Base-by-base conservation (phyloP, 345 rosid species). In the Camelina laxa region DNA sequence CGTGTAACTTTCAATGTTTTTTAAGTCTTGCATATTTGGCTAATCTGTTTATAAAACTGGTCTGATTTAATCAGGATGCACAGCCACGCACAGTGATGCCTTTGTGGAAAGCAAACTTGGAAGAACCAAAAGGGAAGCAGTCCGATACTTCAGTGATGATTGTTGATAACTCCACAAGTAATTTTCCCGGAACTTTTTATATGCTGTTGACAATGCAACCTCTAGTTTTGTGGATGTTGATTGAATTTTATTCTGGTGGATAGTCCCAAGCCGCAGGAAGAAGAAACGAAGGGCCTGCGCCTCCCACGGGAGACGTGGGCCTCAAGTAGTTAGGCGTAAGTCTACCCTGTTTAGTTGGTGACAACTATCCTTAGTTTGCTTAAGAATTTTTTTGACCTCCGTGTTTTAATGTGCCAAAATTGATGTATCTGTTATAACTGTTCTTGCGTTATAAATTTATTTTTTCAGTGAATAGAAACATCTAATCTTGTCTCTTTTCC, bases 61-160 rank as follows among this genome's bases (percentile, higher is more conserved):
- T 64, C 1, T 77, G 15, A 63, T 44, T 44, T 83, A 53, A 78
- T 57, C 93, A 96, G 98, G 98, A 92, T 82, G 88, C 97, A 53
- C 86, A 76, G 74, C 99, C 98, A 48, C 97, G 96, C 15, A 80
- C 82, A 0, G 60, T 88, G 64, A 84, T 92, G 69, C 84, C 94
- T 31, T 77, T 96, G 85, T 91, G 99, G 97, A 92, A 80, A 80
- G 96, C 94, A 31, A 89, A 88, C 83, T 73, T 96, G 78, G 96
- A 91, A 80, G 95, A 88, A 66, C 87, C 87, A 73, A 91, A 89
- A 80, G 74, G 70, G 33, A 84, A 88, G 73, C 94, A 75, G 72
- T 75, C 87, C 70, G 98, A 96, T 82, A 79, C 93, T 64, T 84
- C 98, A 16, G 96, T 92, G 76, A 80, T 80, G 80, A 89, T 96